Evolutionary conservation across 495 filamentous ascomycete species (phyloP).

Genomic region (Trichoderma orchidacearum): DNA sequence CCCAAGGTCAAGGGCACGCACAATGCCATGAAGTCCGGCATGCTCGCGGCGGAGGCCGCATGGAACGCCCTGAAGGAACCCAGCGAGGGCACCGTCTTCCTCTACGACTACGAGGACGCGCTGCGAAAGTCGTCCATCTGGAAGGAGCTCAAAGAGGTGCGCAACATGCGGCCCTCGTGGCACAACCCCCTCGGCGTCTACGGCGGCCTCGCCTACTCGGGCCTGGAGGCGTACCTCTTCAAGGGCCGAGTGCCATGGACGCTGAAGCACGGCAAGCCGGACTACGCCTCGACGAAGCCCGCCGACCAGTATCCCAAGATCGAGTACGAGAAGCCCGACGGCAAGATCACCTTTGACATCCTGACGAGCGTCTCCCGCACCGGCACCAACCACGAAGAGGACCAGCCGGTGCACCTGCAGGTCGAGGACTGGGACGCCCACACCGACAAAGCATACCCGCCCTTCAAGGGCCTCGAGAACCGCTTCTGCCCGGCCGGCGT

Average conservation of each 20-base stretch:
- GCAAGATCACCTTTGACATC: conserved; percentile 88
- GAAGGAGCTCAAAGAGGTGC: conserved; percentile 87
- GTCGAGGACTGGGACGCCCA: conserved; percentile 92
- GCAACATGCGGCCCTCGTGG: conserved; percentile 95
- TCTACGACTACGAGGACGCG: conserved; percentile 87
- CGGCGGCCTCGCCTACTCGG: conserved; percentile 87
- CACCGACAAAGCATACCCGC: conserved; percentile 64
- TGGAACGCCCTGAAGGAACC: conserved; percentile 55
- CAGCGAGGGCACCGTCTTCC: conserved; percentile 60
- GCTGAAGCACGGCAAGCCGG: conserved; percentile 63
- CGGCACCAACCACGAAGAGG: conserved; percentile 97
- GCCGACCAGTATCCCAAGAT: conserved; percentile 76
- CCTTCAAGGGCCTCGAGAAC: conserved; percentile 87
- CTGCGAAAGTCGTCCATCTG: conserved; percentile 82
- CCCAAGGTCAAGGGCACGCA: conserved; percentile 98
- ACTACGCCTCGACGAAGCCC: conserved; percentile 63
- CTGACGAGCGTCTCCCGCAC: conserved; percentile 86
- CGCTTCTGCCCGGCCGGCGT: conserved; percentile 99
- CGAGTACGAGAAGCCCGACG: conserved; percentile 93
- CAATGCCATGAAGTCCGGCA: conserved; percentile 93
- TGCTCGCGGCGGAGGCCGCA: conserved; percentile 86
- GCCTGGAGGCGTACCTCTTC: conserved; percentile 78
- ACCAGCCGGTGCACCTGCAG: conserved; percentile 91
- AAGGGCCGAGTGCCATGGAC: conserved; percentile 88
- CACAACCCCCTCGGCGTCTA: conserved; percentile 70